A percentile compares a stretch with the other conserved stretches of the same genome.
Evolutionary conservation across 495 filamentous ascomycete species (phyloP).

Genomic region (Sporormia fimetaria): DNA sequence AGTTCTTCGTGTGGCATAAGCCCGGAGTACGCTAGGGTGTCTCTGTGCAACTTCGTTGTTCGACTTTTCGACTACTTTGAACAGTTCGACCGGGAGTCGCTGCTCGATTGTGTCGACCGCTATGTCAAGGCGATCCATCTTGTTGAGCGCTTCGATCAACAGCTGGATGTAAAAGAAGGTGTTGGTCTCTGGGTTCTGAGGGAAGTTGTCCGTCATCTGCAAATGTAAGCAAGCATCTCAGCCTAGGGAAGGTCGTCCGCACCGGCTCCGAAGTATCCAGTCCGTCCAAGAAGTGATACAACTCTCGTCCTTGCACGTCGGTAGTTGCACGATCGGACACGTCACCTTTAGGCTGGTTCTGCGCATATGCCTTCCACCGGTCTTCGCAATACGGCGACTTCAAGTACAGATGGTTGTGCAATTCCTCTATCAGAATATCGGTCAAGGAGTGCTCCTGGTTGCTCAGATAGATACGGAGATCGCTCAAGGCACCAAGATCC

Average conservation of each 20-base stretch:
- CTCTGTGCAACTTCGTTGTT: conserved; percentile 86
- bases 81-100: conserved; percentile 84
- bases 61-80: conserved; percentile 85
- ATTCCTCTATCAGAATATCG: conserved; percentile 89
- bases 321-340: conserved; percentile 10
- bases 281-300: conserved; percentile 69
- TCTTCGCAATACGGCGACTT: conserved; percentile 95
- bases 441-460: conserved; percentile 84
- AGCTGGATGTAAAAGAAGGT: conserved; percentile 87
- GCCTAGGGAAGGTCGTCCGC: conserved; percentile 7
- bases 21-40: conserved; percentile 61
- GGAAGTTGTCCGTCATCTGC: conserved; percentile 70
- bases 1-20: conserved; percentile 27
- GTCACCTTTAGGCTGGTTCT: conserved; percentile 22
- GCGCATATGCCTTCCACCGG: conserved; percentile 66
- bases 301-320: conserved; percentile 44
- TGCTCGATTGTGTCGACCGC: conserved; percentile 87
- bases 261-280: conserved; percentile 53
- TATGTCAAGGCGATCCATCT: conserved; percentile 69
- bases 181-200: conserved; percentile 87
- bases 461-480: conserved; percentile 74
- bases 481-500: conserved; percentile 76
- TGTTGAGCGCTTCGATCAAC: conserved; percentile 78
- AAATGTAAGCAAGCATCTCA: conserved; percentile 15
- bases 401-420: conserved; percentile 94